Conservation (phyloP, 352 stramenopile genomes). For the Phytophthora multivora region DNA sequence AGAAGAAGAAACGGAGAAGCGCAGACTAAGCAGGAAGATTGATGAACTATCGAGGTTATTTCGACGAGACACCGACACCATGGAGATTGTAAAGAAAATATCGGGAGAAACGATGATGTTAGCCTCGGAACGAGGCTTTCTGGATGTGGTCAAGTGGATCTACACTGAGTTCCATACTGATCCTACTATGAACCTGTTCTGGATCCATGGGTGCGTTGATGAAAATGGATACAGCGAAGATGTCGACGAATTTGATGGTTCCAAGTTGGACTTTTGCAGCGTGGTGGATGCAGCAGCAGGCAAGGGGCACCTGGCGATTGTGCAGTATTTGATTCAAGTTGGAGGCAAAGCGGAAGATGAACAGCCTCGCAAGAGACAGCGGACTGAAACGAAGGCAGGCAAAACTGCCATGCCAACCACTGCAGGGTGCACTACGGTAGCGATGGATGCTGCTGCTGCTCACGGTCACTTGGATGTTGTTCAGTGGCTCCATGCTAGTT, state of each 20-base stretch:
- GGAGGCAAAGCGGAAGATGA: background rate
- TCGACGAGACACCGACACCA: background rate
- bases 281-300: conserved; percentile 14
- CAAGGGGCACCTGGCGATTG: conserved; percentile 17
- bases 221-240: background rate
- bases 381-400: background rate
- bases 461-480: conserved; percentile 16
- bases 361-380: conserved; percentile 1
- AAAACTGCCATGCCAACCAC: background rate
- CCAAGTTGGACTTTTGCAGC: background rate
- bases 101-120: conserved; percentile 16
- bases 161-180: conserved; percentile 12
- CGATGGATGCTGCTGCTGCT: conserved; percentile 15
- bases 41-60: background rate
- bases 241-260: background rate
- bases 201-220: background rate
- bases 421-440: background rate
- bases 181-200: conserved; percentile 7
- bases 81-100: background rate
- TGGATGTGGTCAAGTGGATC: conserved; percentile 22
- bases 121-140: conserved; percentile 16
- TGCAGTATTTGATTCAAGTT: conserved; percentile 19
- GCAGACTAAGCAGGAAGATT: background rate
- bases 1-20: conserved; percentile 1
- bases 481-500: conserved; percentile 11